phyloP scores from a whole-genome alignment of 2,329 filamentous ascomycete species.

The Venturia asperata region DNA sequence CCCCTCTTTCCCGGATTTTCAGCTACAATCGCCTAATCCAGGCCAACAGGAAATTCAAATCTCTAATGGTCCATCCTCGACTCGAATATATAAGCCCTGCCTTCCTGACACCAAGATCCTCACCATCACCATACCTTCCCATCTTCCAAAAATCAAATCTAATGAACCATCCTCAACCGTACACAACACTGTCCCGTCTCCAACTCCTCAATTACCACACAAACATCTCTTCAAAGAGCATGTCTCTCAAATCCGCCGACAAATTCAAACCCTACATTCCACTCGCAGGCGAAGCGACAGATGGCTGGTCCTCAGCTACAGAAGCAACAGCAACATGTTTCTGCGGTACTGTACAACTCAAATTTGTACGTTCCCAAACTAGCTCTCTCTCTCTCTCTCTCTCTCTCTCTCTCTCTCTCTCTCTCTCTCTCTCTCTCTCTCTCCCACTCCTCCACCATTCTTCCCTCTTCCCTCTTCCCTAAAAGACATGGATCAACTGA shows the following conservation, averaged over 20 bases:
- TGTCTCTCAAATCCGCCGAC: constrained; percentile 17
- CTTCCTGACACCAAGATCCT: neutral
- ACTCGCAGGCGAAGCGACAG: constrained; percentile 22
- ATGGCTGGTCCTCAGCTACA: constrained; percentile 25
- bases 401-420: no score
- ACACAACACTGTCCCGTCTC: neutral
- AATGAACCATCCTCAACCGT: neutral
- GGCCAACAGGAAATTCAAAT: neutral
- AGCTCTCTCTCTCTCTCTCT: no score
- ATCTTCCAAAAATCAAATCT: neutral
- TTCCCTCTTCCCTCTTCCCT: no score
- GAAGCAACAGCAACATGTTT: constrained; percentile 29
- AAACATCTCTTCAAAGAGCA: neutral
- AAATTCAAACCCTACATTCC: constrained; percentile 25
- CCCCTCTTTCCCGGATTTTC: neutral
- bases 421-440: no score
- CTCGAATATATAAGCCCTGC: neutral
- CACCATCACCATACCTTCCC: neutral
- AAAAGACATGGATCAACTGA: no score
- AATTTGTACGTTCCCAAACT: constrained; percentile 19
- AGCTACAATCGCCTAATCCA: neutral
- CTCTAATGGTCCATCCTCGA: neutral
- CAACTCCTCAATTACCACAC: neutral
- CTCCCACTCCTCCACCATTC: no score
- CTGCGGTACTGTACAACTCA: constrained; percentile 28